Base-by-base conservation (phyloP, 805 yeast genomes). In the Pichia ethanolica region DNA sequence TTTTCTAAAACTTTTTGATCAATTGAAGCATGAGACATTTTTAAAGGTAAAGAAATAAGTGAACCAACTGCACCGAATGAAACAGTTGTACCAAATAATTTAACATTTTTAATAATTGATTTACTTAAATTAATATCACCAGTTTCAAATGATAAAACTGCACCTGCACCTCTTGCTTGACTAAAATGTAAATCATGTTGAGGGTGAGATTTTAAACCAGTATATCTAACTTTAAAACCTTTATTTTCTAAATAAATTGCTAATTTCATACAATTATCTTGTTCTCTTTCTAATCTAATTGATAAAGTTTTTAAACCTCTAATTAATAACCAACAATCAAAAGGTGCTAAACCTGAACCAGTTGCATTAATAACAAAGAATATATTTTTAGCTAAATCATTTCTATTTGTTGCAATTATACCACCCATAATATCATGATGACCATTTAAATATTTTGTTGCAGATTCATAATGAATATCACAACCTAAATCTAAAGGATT, bases 361-460 rank as follows among this genome's bases (percentile, higher is more conserved):
- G 90, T 83, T 34, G 96, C 82, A 66, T 91, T 91, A 64, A 90
- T 84, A 33, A 86, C 84, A 64, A 78, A 85, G 64, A 77, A 87
- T 11, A 91, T 58, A 41, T 78, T 71, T 48, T 86, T 82, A 14
- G 89, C 91, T 42, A 90, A 69, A 48, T 77, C 73, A 27, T 76
- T 69, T 46, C 73, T 73, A 53, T 83, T 75, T 30, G 85, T 81
- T 27, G 96, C 95, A 50, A 90, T 71, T 13, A 86, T 81, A 50
- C 98, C 98, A 27, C 96, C 97, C 98, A 90, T 90, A 59, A 90
- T 79, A 65, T 91, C 97, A 67, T 90, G 98, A 65, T 90, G 98
- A 7, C 97, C 97, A 60, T 89, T 86, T 57, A 90, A 72, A 63
- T 87, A 90, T 68, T 90, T 90, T 40, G 98, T 90, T 13, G 95